These are phyloP conservation scores for Moelleriella libera DNA, from an alignment of 2,329 filamentous ascomycete species.

Conservation along the genomic window DNA sequence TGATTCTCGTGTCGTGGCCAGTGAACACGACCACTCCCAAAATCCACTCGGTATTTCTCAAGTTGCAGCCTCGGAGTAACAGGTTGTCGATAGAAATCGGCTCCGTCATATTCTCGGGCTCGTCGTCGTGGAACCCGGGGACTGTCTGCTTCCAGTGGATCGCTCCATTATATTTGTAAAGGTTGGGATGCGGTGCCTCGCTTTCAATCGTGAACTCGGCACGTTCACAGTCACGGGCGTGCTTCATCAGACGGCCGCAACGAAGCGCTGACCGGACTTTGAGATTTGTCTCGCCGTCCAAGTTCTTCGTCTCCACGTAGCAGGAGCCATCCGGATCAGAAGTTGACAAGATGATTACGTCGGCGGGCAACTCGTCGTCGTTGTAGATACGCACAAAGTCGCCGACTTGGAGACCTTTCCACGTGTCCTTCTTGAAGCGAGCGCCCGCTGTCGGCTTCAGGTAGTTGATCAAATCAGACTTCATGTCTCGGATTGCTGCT, in stretches of 20 bases:
- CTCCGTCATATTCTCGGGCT: slow-evolving; percentile 70
- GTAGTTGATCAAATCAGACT: slow-evolving; percentile 57
- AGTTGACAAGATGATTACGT: slow-evolving; percentile 82
- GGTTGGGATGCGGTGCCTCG: slow-evolving; percentile 79
- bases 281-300: slow-evolving; percentile 95
- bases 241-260: slow-evolving; percentile 67
- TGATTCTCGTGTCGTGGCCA: slow-evolving; percentile 94
- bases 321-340: slow-evolving; percentile 90
- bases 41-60: slow-evolving; percentile 93
- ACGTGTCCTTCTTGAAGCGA: slow-evolving; percentile 81
- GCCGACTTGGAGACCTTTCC: slow-evolving; percentile 91
- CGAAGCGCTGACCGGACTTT: slow-evolving; percentile 88
- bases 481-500: slow-evolving; percentile 27
- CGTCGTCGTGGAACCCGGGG: slow-evolving; percentile 43
- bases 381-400: slow-evolving; percentile 96
- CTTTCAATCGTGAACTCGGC: slow-evolving; percentile 82
- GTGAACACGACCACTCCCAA: slow-evolving; percentile 89
- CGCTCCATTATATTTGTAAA: slow-evolving; percentile 89
- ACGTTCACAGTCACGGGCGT: slow-evolving; percentile 84
- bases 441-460: slow-evolving; percentile 52
- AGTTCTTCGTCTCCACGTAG: slow-evolving; percentile 95
- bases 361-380: slow-evolving; percentile 87
- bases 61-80: slow-evolving; percentile 79
- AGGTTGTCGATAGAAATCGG: slow-evolving; percentile 92
- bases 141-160: slow-evolving; percentile 74